phyloP scores from a whole-genome alignment of 2,329 filamentous ascomycete species.

The Aureobasidium pullulans region DNA sequence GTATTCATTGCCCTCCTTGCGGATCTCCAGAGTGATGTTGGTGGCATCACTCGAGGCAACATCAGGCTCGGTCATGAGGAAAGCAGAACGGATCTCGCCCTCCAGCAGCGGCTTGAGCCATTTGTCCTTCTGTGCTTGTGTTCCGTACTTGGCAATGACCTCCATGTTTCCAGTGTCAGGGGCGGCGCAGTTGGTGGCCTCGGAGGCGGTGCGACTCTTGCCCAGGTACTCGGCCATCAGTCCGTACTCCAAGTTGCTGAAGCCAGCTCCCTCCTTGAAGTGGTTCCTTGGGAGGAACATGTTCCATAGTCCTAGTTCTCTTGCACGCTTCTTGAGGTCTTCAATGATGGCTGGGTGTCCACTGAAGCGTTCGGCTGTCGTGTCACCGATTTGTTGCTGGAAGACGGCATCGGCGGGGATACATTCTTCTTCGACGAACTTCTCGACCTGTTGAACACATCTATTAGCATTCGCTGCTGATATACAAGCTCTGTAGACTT shows the following conservation, averaged over 20 bases:
- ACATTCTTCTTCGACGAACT: conserved; percentile 94
- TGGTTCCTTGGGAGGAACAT: conserved; percentile 94
- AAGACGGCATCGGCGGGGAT: conserved; percentile 69
- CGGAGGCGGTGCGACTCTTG: conserved; percentile 73
- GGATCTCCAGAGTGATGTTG: conserved; percentile 59
- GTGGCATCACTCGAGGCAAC: conserved; percentile 45
- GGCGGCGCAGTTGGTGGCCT: conserved; percentile 67
- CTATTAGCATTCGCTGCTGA: neutral
- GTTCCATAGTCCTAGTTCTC: conserved; percentile 86
- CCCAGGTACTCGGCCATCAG: conserved; percentile 96
- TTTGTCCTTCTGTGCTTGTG: conserved; percentile 41
- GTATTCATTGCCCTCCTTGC: conserved; percentile 76
- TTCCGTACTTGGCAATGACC: conserved; percentile 46
- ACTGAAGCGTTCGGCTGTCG: conserved; percentile 65
- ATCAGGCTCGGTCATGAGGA: conserved; percentile 47
- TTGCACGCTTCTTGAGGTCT: conserved; percentile 78
- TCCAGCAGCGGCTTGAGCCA: conserved; percentile 45
- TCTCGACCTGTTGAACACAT: conserved; percentile 57
- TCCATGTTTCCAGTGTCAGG: conserved; percentile 48
- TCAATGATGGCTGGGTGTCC: conserved; percentile 75
- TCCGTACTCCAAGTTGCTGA: conserved; percentile 92
- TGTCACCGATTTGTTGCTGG: conserved; percentile 70
- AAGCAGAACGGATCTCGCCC: conserved; percentile 43
- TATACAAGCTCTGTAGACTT: conserved; percentile 18
- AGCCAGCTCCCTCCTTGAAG: conserved; percentile 91